Evolutionary conservation across 805 yeast genomes (phyloP).

Genomic region (Ogataea trehalophila): DNA sequence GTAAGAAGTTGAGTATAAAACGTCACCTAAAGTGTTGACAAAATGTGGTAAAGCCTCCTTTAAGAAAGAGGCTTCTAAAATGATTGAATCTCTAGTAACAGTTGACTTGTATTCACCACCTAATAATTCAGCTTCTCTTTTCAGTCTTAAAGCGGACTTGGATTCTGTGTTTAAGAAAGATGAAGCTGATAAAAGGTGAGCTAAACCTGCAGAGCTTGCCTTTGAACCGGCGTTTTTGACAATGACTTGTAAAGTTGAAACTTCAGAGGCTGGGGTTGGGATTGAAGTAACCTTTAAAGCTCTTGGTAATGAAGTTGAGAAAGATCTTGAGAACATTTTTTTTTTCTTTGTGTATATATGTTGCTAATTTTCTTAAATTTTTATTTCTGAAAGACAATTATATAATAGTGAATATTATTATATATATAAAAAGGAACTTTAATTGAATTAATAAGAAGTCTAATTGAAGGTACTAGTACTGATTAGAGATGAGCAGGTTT

Average conservation of each 20-base stretch:
- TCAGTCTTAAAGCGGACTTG: slow-evolving; percentile 86
- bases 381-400: too few species aligned
- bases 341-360: too few species aligned
- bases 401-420: too few species aligned
- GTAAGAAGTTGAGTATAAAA: slow-evolving; percentile 63
- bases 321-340: slow-evolving; percentile 30
- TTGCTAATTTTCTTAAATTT: too few species aligned
- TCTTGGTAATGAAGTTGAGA: slow-evolving; percentile 38
- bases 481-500: too few species aligned
- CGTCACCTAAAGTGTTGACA: slow-evolving; percentile 78
- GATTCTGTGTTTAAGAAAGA: slow-evolving; percentile 76
- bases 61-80: slow-evolving; percentile 76
- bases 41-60: slow-evolving; percentile 87
- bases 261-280: slow-evolving; percentile 49
- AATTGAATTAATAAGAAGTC: too few species aligned
- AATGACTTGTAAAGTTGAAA: slow-evolving; percentile 73
- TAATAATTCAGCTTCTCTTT: slow-evolving; percentile 89
- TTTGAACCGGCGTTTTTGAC: slow-evolving; percentile 84
- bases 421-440: too few species aligned
- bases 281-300: slow-evolving; percentile 38
- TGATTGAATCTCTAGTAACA: slow-evolving; percentile 80
- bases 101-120: slow-evolving; percentile 74
- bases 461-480: too few species aligned
- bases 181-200: slow-evolving; percentile 81
- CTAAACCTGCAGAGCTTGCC: slow-evolving; percentile 60